A percentile compares a stretch with the other conserved stretches of the same genome.
These are phyloP conservation scores for Corylus avellana DNA, from an alignment of 306 rosid species.

Conservation along the genomic window DNA sequence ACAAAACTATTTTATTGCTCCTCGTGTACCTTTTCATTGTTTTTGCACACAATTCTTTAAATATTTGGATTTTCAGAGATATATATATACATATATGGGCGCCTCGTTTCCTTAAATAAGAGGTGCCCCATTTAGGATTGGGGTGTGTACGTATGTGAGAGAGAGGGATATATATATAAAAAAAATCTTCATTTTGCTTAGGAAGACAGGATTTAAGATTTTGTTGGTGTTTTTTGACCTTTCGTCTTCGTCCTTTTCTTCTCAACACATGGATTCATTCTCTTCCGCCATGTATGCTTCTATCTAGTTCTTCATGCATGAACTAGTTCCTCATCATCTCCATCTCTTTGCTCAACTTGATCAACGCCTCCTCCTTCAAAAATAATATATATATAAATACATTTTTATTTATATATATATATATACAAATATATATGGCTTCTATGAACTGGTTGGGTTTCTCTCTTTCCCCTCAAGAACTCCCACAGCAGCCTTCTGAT, in stretches of 20 bases:
- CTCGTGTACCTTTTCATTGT: slow-evolving; percentile 36
- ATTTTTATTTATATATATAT: too few relatives aligned
- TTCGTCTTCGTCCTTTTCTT: slow-evolving; percentile 42
- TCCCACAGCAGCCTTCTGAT: slow-evolving; percentile 32
- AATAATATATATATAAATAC: not conserved
- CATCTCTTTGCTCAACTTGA: not conserved
- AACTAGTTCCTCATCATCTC: not conserved
- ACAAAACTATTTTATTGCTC: slow-evolving; percentile 8
- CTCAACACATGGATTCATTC: slow-evolving; percentile 25
- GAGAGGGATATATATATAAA: slow-evolving; percentile 32
- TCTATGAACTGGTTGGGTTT: slow-evolving; percentile 92
- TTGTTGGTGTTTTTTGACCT: slow-evolving; percentile 40
- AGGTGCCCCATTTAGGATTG: slow-evolving; percentile 38
- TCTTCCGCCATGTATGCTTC: slow-evolving; percentile 8
- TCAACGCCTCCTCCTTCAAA: not conserved
- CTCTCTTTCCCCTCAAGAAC: slow-evolving; percentile 82
- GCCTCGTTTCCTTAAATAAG: slow-evolving; percentile 17
- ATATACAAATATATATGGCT: slow-evolving; percentile 35
- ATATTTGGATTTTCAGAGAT: slow-evolving; percentile 2
- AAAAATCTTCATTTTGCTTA: slow-evolving; percentile 41
- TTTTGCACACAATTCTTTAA: slow-evolving; percentile 34
- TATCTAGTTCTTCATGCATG: slow-evolving; percentile 47
- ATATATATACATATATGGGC: too few relatives aligned
- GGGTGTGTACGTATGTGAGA: slow-evolving; percentile 20
- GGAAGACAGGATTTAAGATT: slow-evolving; percentile 30